phyloP scores from a whole-genome alignment of 305 asterid species.

The Fraxinus albicans region DNA sequence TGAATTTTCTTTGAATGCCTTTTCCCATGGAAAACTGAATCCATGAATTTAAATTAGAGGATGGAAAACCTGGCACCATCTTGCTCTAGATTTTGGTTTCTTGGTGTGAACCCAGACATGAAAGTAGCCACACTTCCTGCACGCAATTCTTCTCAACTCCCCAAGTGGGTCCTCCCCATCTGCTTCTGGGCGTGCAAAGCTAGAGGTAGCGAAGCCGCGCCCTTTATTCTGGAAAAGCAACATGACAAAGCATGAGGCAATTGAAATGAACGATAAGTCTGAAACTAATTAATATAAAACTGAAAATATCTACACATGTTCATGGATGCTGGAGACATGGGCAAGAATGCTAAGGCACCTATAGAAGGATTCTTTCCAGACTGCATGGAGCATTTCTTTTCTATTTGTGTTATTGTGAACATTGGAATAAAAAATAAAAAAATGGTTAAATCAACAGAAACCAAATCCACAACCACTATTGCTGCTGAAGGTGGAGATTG shows the following conservation, averaged over 20 bases:
- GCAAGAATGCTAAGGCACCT: background rate
- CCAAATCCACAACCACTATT: background rate
- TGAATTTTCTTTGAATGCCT: background rate
- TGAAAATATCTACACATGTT: background rate
- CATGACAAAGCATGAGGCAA: constrained; percentile 14
- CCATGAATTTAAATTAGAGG: constrained; percentile 1
- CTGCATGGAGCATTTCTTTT: background rate
- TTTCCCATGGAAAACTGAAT: background rate
- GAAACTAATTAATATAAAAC: background rate
- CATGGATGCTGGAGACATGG: background rate
- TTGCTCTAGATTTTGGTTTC: constrained; percentile 77
- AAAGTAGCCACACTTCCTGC: constrained; percentile 81
- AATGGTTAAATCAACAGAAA: background rate
- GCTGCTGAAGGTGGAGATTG: background rate
- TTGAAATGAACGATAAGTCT: background rate
- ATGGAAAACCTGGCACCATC: constrained; percentile 94
- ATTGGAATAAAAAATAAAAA: background rate
- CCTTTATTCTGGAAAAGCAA: constrained; percentile 54
- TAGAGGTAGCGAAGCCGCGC: constrained; percentile 49
- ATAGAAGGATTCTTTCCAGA: background rate
- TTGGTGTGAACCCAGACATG: constrained; percentile 77
- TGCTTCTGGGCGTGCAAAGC: constrained; percentile 53
- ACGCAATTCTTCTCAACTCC: constrained; percentile 70
- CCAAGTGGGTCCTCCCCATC: constrained; percentile 50
- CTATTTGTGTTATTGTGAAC: background rate